Conservation (phyloP, 1,284 basidiomycete species). For the Sphaerobolus stellatus region DNA sequence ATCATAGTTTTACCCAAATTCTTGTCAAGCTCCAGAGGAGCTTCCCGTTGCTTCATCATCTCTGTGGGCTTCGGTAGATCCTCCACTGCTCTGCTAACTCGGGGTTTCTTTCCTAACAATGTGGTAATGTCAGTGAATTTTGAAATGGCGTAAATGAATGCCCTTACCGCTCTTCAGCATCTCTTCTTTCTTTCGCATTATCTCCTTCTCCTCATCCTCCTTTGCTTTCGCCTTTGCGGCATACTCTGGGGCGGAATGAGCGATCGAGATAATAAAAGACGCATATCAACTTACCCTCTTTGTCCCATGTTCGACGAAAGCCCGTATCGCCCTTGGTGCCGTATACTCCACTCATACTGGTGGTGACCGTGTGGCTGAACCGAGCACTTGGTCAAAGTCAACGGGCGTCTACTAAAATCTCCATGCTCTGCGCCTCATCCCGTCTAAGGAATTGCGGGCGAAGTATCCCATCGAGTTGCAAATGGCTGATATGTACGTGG, state of each 20-base stretch:
- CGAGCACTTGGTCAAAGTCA: background rate
- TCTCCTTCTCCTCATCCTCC: constrained; percentile 72
- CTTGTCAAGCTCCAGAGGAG: constrained; percentile 83
- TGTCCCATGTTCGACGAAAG: constrained; percentile 84
- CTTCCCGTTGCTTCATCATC: constrained; percentile 81
- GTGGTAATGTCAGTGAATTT: background rate
- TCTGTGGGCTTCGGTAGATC: constrained; percentile 88
- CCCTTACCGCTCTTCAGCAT: constrained; percentile 74
- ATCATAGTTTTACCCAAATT: constrained; percentile 92
- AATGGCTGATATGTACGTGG: too few species aligned
- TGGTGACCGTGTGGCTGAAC: background rate
- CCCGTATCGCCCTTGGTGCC: constrained; percentile 69
- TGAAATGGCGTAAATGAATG: background rate
- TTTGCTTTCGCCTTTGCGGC: constrained; percentile 65
- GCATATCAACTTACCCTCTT: constrained; percentile 64
- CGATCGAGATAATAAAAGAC: background rate
- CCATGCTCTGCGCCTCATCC: constrained; percentile 8
- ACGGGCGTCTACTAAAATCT: background rate
- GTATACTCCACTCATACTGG: constrained; percentile 61
- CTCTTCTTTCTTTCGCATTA: constrained; percentile 84
- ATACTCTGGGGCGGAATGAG: constrained; percentile 3
- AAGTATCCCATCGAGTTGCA: background rate
- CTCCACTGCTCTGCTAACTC: constrained; percentile 56
- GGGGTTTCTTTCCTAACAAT: constrained; percentile 72
- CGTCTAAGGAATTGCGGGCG: background rate